phyloP scores from a whole-genome alignment of 2,329 filamentous ascomycete species.

The Neofusicoccum laricinum region DNA sequence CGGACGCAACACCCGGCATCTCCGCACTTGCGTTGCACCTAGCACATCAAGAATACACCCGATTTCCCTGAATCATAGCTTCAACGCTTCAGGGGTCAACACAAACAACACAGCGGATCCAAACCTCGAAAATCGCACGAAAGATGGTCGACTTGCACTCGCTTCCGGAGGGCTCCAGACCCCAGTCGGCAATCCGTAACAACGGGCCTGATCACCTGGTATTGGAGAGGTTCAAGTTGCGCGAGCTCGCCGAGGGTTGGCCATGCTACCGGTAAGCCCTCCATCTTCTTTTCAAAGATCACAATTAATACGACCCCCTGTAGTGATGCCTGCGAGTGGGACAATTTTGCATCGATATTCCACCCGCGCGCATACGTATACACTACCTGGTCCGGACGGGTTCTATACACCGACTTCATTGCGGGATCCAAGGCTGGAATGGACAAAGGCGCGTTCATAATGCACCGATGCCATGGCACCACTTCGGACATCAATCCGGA shows the following conservation, averaged over 20 bases:
- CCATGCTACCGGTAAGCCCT: not conserved
- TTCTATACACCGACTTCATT: slow-evolving; percentile 45
- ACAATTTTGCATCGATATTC: slow-evolving; percentile 52
- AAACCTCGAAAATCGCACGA: too few species aligned
- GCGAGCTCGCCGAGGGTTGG: not conserved
- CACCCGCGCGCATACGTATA: slow-evolving; percentile 49
- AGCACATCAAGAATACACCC: too few species aligned
- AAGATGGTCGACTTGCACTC: not conserved
- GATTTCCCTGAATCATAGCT: too few species aligned
- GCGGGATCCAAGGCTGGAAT: slow-evolving; percentile 39
- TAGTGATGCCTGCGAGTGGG: slow-evolving; percentile 50
- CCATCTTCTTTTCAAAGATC: not conserved
- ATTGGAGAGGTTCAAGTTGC: not conserved
- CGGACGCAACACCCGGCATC: too few species aligned
- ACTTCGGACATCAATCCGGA: slow-evolving; percentile 43
- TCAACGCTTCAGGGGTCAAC: too few species aligned
- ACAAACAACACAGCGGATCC: too few species aligned
- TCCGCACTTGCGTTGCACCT: too few species aligned
- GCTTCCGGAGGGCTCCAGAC: not conserved
- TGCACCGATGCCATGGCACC: slow-evolving; percentile 44
- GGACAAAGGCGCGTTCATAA: slow-evolving; percentile 44
- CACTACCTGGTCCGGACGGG: slow-evolving; percentile 50
- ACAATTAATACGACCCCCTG: not conserved
- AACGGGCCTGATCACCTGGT: not conserved
- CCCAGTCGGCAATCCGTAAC: not conserved